These are phyloP conservation scores for Pilaira anomala DNA, from an alignment of 192 early-diverging fungal species.

Conservation along the genomic window DNA sequence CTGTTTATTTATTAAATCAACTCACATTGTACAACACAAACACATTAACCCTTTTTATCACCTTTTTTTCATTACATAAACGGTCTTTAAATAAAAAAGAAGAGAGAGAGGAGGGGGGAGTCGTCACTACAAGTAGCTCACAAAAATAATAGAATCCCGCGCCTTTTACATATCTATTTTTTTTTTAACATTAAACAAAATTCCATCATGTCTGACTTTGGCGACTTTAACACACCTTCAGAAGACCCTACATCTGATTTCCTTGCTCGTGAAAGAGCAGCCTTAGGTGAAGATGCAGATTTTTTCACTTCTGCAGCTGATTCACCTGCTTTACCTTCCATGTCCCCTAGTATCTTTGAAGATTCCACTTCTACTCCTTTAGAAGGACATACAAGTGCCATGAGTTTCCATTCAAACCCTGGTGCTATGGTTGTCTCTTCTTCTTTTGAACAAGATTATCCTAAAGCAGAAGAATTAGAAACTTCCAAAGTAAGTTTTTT, in stretches of 20 bases:
- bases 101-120: no score
- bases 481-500: constrained; percentile 29
- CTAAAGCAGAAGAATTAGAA: constrained; percentile 38
- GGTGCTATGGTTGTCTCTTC: constrained; percentile 2
- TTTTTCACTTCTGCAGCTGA: constrained; percentile 49
- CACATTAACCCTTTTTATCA: no score
- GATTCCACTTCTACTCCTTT: no score
- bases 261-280: constrained; percentile 70
- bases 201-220: constrained; percentile 41
- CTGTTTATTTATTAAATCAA: no score
- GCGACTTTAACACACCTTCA: constrained; percentile 34
- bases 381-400: no score
- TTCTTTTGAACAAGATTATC: constrained; percentile 32
- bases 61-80: no score
- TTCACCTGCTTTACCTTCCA: constrained; percentile 1
- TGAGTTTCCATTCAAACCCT: not conserved
- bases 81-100: no score
- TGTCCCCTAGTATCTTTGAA: constrained; percentile 10
- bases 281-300: constrained; percentile 69
- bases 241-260: constrained; percentile 74
- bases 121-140: no score
- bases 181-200: not conserved
- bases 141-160: no score
- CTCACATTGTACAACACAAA: no score
- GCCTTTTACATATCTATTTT: not conserved